A percentile compares a stretch with the other conserved stretches of the same genome.
These are phyloP conservation scores for Myriosclerotinia curreyana DNA, from an alignment of 2,329 filamentous ascomycete species.

Conservation along the genomic window DNA sequence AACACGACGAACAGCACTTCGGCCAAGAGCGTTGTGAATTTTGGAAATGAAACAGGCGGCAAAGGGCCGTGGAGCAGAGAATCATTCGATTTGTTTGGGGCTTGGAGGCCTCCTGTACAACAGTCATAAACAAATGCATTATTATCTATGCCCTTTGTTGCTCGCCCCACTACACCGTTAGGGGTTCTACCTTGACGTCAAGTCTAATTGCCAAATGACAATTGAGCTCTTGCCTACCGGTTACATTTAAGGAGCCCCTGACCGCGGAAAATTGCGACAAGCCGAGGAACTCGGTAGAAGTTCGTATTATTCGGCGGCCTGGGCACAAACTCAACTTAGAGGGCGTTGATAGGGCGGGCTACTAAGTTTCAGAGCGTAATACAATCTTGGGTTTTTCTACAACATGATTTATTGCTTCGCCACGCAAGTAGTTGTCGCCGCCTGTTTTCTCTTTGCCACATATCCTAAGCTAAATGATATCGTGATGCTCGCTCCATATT, in stretches of 20 bases:
- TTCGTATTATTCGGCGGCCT: neutral
- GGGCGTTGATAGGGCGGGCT: conserved; percentile 16
- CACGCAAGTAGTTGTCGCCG: conserved; percentile 13
- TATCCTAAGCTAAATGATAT: neutral
- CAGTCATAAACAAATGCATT: conserved; percentile 7
- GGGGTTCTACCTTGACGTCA: neutral
- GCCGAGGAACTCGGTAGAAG: neutral
- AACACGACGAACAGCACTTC: neutral
- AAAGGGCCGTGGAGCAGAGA: conserved; percentile 40
- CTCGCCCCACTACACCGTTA: neutral
- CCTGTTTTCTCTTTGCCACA: neutral
- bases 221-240: neutral
- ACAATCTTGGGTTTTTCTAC: neutral
- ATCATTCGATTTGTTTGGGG: conserved; percentile 40
- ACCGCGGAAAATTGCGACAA: neutral
- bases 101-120: conserved; percentile 30
- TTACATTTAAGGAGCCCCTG: neutral
- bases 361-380: neutral
- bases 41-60: neutral
- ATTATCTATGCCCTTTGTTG: neutral
- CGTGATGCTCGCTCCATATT: neutral
- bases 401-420: conserved; percentile 9
- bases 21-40: neutral
- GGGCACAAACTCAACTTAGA: neutral
- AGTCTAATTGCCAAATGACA: neutral